Evolutionary conservation across 768 basidiomycete species (phyloP).

Genomic region (Suillus alpinus): DNA sequence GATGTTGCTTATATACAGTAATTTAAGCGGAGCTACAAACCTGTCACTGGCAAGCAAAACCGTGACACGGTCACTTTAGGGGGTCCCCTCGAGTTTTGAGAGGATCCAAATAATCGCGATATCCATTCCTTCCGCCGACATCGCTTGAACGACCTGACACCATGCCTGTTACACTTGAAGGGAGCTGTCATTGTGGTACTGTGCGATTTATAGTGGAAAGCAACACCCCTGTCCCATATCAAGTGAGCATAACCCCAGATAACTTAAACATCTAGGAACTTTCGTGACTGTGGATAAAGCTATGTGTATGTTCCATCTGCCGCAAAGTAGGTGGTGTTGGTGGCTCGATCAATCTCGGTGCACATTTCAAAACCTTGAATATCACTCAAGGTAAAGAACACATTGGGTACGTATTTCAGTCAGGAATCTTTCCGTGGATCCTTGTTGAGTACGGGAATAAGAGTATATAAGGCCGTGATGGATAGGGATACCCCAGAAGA

Average conservation of each 20-base stretch:
- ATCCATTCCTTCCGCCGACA: background rate
- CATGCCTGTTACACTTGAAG: slow-evolving; percentile 55
- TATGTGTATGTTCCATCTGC: slow-evolving; percentile 69
- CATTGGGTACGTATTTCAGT: slow-evolving; percentile 39
- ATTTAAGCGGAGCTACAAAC: slow-evolving; percentile 7
- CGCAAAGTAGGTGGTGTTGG: slow-evolving; percentile 67
- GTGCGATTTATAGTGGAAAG: slow-evolving; percentile 34
- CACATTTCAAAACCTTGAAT: slow-evolving; percentile 46
- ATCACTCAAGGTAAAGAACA: slow-evolving; percentile 51
- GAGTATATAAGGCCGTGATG: slow-evolving; percentile 62
- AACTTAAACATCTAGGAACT: background rate
- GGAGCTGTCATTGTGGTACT: slow-evolving; percentile 36
- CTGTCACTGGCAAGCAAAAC: background rate
- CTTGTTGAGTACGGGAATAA: slow-evolving; percentile 19
- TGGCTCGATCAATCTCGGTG: slow-evolving; percentile 67
- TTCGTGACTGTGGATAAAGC: slow-evolving; percentile 24
- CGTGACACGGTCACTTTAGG: background rate
- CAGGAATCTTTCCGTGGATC: background rate
- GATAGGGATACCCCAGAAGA: slow-evolving; percentile 53
- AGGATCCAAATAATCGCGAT: too few species aligned
- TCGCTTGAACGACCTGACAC: background rate
- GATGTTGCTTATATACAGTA: background rate
- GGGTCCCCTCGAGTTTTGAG: background rate
- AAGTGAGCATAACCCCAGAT: slow-evolving; percentile 32
- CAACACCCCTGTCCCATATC: slow-evolving; percentile 63